Percentiles rank a stretch among this genome's conserved stretches.
phyloP scores from a whole-genome alignment of 2,329 filamentous ascomycete genomes.

The Curvularia sp. region DNA sequence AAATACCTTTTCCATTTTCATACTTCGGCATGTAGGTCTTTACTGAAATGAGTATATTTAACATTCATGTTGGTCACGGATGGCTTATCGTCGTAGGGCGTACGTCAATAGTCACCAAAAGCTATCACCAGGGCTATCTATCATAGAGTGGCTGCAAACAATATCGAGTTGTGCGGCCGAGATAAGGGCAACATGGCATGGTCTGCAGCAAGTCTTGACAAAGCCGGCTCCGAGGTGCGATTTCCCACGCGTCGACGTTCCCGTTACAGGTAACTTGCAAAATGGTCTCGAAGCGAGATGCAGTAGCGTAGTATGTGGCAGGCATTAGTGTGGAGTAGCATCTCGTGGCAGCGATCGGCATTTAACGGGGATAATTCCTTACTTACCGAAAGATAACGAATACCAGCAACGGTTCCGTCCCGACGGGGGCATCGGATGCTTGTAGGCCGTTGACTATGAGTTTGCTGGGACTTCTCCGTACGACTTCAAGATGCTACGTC shows the following conservation, averaged over 20 bases:
- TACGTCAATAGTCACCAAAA: slow-evolving; percentile 3
- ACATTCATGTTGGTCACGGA: slow-evolving; percentile 28
- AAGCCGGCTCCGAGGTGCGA: slow-evolving; percentile 13
- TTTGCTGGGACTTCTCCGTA: not conserved
- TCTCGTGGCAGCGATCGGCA: slow-evolving; percentile 15
- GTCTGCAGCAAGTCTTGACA: slow-evolving; percentile 5
- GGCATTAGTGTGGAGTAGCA: slow-evolving; percentile 31
- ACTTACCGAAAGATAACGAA: slow-evolving; percentile 13
- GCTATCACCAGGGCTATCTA: slow-evolving; percentile 5
- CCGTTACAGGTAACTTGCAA: slow-evolving; percentile 9
- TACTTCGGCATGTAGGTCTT: not conserved
- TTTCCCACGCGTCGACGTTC: slow-evolving; percentile 16
- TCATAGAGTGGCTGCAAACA: slow-evolving; percentile 3
- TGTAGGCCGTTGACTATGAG: not conserved
- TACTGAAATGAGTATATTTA: slow-evolving; percentile 7
- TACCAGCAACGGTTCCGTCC: not conserved
- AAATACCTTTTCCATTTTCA: slow-evolving; percentile 23
- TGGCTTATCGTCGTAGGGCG: slow-evolving; percentile 24
- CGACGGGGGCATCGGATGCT: slow-evolving; percentile 1
- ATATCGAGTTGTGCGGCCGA: slow-evolving; percentile 12
- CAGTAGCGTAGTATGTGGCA: slow-evolving; percentile 27
- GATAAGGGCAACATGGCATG: slow-evolving; percentile 26
- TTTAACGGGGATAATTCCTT: slow-evolving; percentile 1
- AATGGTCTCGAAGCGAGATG: slow-evolving; percentile 18
- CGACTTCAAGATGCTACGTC: slow-evolving; percentile 7